Evolutionary conservation across 129 eudicot genomes (phyloP).

Genomic region (Scalesia atractyloides): DNA sequence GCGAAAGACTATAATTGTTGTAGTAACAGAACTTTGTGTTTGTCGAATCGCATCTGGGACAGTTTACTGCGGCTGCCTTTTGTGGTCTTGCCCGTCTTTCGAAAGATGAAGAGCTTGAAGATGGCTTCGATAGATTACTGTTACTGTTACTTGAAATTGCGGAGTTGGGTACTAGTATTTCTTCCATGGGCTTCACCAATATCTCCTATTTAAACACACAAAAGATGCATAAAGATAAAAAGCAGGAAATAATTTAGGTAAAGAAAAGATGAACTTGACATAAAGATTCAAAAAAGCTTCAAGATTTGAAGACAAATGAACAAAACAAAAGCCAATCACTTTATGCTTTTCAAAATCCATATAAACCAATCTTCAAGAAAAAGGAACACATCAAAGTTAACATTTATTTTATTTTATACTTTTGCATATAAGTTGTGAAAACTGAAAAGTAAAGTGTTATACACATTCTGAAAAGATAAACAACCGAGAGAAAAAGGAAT

Average conservation of each 20-base stretch:
- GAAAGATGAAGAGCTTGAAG: conserved; percentile 45
- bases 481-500: conserved; percentile 33
- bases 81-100: conserved; percentile 68
- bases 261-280: conserved; percentile 25
- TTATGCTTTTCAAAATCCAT: conserved; percentile 38
- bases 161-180: conserved; percentile 40
- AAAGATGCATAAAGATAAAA: conserved; percentile 22
- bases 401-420: background rate
- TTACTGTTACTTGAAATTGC: conserved; percentile 21
- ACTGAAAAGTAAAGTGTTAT: conserved; percentile 30
- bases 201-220: conserved; percentile 42
- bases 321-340: conserved; percentile 37
- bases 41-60: conserved; percentile 85
- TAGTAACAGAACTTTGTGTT: conserved; percentile 86
- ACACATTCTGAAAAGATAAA: conserved; percentile 26
- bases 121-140: conserved; percentile 32
- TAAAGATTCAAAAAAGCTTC: conserved; percentile 31
- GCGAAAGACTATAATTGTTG: conserved; percentile 87
- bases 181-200: conserved; percentile 74
- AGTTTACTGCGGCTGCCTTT: conserved; percentile 62
- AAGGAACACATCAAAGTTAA: conserved; percentile 28
- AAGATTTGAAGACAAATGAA: conserved; percentile 39
- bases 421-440: conserved; percentile 15
- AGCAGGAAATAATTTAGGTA: conserved; percentile 9
- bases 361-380: conserved; percentile 35